A percentile compares a stretch with the other conserved stretches of the same genome.
Conservation (phyloP, 768 basidiomycete species). For the Kwoniella dejecticola region DNA sequence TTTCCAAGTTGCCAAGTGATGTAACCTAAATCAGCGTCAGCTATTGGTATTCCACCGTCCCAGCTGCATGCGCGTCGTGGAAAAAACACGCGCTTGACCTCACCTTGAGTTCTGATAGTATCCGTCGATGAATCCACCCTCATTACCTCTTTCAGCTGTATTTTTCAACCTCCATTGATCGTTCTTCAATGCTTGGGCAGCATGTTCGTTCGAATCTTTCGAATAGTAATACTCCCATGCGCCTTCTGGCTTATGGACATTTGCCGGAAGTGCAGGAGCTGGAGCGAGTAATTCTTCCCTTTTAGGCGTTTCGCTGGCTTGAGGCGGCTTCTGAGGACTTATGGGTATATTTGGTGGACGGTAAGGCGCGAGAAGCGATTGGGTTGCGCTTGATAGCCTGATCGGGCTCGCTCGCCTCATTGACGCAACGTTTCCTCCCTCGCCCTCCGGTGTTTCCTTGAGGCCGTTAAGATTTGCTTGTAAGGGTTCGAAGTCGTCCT, state of each 20-base stretch:
- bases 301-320: not conserved
- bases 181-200: constrained; percentile 76
- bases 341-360: constrained; percentile 21
- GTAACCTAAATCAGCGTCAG: constrained; percentile 66
- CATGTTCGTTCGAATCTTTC: constrained; percentile 69
- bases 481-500: no score
- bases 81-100: constrained; percentile 12
- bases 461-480: not conserved
- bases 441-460: not conserved
- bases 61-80: no score
- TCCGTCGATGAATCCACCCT: constrained; percentile 78
- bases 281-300: constrained; percentile 5
- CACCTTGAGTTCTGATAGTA: constrained; percentile 66
- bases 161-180: constrained; percentile 83
- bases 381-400: not conserved
- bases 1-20: constrained; percentile 90
- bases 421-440: not conserved
- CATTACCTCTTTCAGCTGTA: constrained; percentile 69
- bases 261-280: constrained; percentile 17
- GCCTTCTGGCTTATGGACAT: constrained; percentile 53
- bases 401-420: not conserved
- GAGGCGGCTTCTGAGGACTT: constrained; percentile 18
- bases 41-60: no score
- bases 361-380: constrained; percentile 12
- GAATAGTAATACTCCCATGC: constrained; percentile 67